Conservation (phyloP, 2,329 filamentous ascomycete genomes). For the Hypoxylon sp. region DNA sequence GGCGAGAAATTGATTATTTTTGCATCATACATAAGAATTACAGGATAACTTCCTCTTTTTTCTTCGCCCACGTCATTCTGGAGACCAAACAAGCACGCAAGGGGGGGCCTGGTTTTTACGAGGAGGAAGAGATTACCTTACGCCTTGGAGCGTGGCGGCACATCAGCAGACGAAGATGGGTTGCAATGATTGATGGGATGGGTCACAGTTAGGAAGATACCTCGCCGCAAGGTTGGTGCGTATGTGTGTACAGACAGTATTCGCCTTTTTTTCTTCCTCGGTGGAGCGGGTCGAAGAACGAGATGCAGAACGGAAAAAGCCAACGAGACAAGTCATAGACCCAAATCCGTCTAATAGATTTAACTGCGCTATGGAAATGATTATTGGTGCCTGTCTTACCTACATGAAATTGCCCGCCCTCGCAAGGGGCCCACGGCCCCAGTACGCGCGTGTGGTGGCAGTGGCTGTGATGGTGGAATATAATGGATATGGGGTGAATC, state of each 20-base stretch:
- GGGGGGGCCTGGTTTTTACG: slow-evolving; percentile 9
- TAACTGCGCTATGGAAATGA: slow-evolving; percentile 27
- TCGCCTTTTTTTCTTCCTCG: slow-evolving; percentile 29
- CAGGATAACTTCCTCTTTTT: slow-evolving; percentile 28
- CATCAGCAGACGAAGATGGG: slow-evolving; percentile 33
- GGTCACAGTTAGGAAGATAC: slow-evolving; percentile 25
- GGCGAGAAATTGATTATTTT: slow-evolving; percentile 40
- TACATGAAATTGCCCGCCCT: slow-evolving; percentile 25
- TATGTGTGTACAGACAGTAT: slow-evolving; percentile 27
- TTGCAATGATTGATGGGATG: slow-evolving; percentile 30
- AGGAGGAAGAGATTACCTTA: slow-evolving; percentile 23
- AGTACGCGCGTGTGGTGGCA: slow-evolving; percentile 1
- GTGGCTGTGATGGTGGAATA: slow-evolving; percentile 27
- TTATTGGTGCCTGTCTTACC: slow-evolving; percentile 19
- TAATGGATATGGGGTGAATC: slow-evolving; percentile 12
- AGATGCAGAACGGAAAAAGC: slow-evolving; percentile 13
- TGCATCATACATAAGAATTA: slow-evolving; percentile 38
- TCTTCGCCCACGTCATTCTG: slow-evolving; percentile 20
- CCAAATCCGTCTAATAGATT: slow-evolving; percentile 40
- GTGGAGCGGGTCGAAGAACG: slow-evolving; percentile 27
- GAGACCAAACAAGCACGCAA: slow-evolving; percentile 13
- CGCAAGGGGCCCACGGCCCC: slow-evolving; percentile 1
- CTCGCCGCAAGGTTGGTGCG: slow-evolving; percentile 38
- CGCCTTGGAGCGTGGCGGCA: slow-evolving; percentile 28
- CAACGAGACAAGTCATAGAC: slow-evolving; percentile 23